phyloP scores from a whole-genome alignment of 2,329 filamentous ascomycete species.

The Pseudocercospora vitis region DNA sequence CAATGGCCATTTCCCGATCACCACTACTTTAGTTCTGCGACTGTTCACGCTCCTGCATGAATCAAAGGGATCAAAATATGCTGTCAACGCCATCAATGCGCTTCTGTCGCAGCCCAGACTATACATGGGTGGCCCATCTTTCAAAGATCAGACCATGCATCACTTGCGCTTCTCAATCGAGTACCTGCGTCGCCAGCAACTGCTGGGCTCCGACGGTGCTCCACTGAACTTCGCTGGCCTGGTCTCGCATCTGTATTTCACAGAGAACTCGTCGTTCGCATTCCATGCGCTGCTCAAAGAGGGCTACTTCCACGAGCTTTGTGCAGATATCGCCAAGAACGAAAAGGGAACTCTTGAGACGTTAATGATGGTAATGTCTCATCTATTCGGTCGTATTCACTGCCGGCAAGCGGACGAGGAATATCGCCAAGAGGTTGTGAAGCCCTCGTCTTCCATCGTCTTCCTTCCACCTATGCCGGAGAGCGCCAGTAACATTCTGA shows the following conservation, averaged over 20 bases:
- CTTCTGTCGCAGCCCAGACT: conserved; percentile 69
- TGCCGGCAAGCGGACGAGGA: conserved; percentile 50
- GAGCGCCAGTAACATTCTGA: conserved; percentile 57
- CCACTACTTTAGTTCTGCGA: conserved; percentile 69
- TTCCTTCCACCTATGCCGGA: conserved; percentile 64
- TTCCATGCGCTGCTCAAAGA: conserved; percentile 72
- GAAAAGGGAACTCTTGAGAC: conserved; percentile 55
- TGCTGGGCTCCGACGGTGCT: conserved; percentile 60
- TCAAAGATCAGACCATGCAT: conserved; percentile 69
- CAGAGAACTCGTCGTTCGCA: conserved; percentile 72
- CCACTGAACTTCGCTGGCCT: conserved; percentile 72
- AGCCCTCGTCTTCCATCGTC: conserved; percentile 62
- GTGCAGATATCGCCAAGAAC: conserved; percentile 55
- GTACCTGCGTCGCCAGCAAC: conserved; percentile 67
- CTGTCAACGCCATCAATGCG: conserved; percentile 62
- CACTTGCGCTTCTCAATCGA: conserved; percentile 80
- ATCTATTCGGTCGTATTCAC: conserved; percentile 66
- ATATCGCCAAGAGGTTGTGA: conserved; percentile 51
- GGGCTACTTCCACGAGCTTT: conserved; percentile 68
- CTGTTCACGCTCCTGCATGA: conserved; percentile 66
- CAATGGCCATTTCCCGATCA: conserved; percentile 75
- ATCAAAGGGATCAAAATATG: conserved; percentile 63
- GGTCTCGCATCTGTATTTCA: conserved; percentile 73
- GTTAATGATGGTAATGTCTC: conserved; percentile 67
- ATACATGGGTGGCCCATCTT: conserved; percentile 68